A percentile compares a stretch with the other conserved stretches of the same genome.
Evolutionary conservation across 2,329 filamentous ascomycete genomes (phyloP).

Genomic region (Fusarium camptoceras): DNA sequence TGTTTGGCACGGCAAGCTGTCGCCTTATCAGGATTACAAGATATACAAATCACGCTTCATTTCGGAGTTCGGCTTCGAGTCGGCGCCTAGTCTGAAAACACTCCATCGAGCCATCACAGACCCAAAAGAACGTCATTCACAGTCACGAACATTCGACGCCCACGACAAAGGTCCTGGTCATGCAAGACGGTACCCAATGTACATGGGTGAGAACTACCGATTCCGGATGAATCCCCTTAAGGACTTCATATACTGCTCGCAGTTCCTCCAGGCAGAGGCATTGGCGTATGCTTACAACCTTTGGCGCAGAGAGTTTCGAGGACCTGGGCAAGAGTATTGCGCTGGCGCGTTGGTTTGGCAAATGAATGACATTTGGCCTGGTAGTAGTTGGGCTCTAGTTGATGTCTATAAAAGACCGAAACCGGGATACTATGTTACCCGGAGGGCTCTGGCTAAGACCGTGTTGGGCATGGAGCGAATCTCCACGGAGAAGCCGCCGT

Average conservation of each 20-base stretch:
- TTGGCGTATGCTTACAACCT: slow-evolving; percentile 18
- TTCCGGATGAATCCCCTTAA: background rate
- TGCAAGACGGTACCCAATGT: slow-evolving; percentile 8
- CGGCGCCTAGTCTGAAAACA: background rate
- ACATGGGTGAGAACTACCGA: slow-evolving; percentile 15
- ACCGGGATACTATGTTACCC: slow-evolving; percentile 3
- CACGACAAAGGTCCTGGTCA: slow-evolving; percentile 14
- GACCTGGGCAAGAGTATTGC: background rate
- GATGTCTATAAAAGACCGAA: slow-evolving; percentile 6
- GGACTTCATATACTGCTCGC: slow-evolving; percentile 8
- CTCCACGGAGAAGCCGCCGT: background rate
- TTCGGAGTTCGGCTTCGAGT: background rate
- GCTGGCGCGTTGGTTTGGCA: slow-evolving; percentile 17
- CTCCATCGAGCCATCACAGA: fast-evolving
- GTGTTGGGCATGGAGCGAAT: background rate
- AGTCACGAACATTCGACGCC: background rate
- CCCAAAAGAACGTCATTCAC: background rate
- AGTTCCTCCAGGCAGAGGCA: background rate
- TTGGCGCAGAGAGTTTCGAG: slow-evolving; percentile 14
- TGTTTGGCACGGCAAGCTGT: slow-evolving; percentile 7
- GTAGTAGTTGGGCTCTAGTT: slow-evolving; percentile 3
- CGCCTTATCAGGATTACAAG: slow-evolving; percentile 14
- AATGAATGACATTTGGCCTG: slow-evolving; percentile 18
- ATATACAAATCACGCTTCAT: slow-evolving; percentile 2
- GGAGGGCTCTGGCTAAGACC: background rate